These are phyloP conservation scores for Austroboletus eburneus DNA, from an alignment of 768 basidiomycete species.

Conservation along the genomic window DNA sequence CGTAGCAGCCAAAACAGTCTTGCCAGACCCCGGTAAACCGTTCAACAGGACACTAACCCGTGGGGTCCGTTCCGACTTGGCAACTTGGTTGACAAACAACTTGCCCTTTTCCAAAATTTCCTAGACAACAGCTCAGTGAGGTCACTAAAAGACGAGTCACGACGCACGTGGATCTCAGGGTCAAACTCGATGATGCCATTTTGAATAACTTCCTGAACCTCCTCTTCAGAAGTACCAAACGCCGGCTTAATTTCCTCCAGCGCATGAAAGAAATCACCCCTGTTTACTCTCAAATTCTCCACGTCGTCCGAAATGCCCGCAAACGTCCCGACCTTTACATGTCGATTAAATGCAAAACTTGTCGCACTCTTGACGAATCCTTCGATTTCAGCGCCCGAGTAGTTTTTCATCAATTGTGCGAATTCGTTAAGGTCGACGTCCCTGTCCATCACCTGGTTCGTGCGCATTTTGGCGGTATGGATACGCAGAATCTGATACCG, in stretches of 20 bases:
- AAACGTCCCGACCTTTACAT: conserved; percentile 96
- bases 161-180: conserved; percentile 60
- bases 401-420: conserved; percentile 88
- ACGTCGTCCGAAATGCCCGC: conserved; percentile 96
- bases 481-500: conserved; percentile 92
- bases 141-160: conserved; percentile 1
- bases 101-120: conserved; percentile 82
- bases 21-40: conserved; percentile 88
- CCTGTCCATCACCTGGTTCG: conserved; percentile 81
- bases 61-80: conserved; percentile 83
- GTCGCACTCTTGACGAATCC: conserved; percentile 98
- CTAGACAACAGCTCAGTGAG: conserved; percentile 37
- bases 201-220: conserved; percentile 87
- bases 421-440: conserved; percentile 85
- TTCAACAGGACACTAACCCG: conserved; percentile 88
- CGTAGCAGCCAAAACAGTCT: conserved; percentile 90
- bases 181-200: conserved; percentile 95
- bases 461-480: conserved; percentile 93
- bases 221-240: conserved; percentile 97
- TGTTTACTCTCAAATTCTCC: conserved; percentile 85
- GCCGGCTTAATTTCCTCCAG: conserved; percentile 94
- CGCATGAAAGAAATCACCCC: conserved; percentile 83
- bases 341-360: conserved; percentile 95
- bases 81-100: conserved; percentile 91
- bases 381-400: conserved; percentile 93